Conservation (phyloP, 2,329 filamentous ascomycete species). For the Biscogniauxia sp. region DNA sequence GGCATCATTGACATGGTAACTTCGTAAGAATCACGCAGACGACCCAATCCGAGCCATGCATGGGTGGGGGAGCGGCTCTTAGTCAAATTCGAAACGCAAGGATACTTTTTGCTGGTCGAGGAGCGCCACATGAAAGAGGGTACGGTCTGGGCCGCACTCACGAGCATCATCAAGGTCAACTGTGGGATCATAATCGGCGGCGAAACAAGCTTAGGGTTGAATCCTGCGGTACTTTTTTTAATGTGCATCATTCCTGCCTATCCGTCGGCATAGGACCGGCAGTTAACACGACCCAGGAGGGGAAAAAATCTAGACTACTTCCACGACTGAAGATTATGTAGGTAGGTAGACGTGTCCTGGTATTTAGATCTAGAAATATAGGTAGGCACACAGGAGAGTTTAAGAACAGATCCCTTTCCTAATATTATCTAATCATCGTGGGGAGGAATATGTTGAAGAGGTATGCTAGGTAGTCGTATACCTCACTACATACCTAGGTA, state of each 20-base stretch:
- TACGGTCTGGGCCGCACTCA: background rate
- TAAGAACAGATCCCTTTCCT: too few species aligned
- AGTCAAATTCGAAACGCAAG: background rate
- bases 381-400: too few species aligned
- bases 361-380: too few species aligned
- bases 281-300: background rate
- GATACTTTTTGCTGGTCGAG: background rate
- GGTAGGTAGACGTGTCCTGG: too few species aligned
- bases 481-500: too few species aligned
- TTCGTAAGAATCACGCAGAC: background rate
- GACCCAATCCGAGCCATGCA: background rate
- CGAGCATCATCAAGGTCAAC: background rate
- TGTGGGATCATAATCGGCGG: background rate
- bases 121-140: background rate
- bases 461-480: too few species aligned
- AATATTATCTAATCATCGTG: too few species aligned
- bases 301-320: too few species aligned
- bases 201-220: background rate
- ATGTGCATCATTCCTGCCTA: background rate
- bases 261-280: background rate
- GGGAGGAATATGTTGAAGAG: too few species aligned
- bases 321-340: too few species aligned
- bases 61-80: background rate
- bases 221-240: background rate
- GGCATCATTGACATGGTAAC: background rate